These are phyloP conservation scores for Rostrohypoxylon terebratum DNA, from an alignment of 495 filamentous ascomycete species.

Conservation along the genomic window DNA sequence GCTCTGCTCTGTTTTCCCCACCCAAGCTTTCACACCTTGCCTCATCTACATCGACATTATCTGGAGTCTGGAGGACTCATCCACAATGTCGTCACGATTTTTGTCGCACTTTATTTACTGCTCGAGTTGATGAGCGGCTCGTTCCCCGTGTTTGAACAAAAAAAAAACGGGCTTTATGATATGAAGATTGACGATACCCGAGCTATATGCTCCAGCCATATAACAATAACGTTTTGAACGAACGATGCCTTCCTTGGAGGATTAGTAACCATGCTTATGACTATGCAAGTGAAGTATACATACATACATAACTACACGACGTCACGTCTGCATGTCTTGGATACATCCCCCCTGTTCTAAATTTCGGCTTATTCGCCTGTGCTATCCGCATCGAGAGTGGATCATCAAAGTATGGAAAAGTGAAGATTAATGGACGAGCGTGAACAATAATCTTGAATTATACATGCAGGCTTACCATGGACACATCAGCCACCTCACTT, in stretches of 20 bases:
- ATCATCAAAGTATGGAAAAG: constrained; percentile 13
- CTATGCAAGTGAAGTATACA: constrained; percentile 36
- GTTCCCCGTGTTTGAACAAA: constrained; percentile 19
- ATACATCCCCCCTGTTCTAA: constrained; percentile 4
- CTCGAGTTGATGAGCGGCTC: constrained; percentile 21
- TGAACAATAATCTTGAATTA: constrained; percentile 11
- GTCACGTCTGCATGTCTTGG: constrained; percentile 19
- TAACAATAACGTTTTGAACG: constrained; percentile 19
- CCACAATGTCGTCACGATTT: constrained; percentile 25
- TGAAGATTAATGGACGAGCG: constrained; percentile 19
- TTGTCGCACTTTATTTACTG: constrained; percentile 24
- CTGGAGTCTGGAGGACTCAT: constrained; percentile 29
- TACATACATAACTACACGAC: constrained; percentile 23
- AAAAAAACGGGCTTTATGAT: constrained; percentile 29
- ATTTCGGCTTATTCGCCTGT: constrained; percentile 7
- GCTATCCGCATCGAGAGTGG: not conserved
- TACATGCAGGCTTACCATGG: constrained; percentile 7
- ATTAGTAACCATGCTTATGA: constrained; percentile 34
- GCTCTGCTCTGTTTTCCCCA: constrained; percentile 13
- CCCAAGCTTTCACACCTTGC: constrained; percentile 26
- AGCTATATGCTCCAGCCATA: constrained; percentile 35
- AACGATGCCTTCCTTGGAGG: constrained; percentile 36
- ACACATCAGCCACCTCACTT: not conserved
- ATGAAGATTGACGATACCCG: constrained; percentile 46
- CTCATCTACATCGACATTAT: constrained; percentile 18